Evolutionary conservation across 1,284 basidiomycete species (phyloP), one percentile per base, ranked within the genome.

Genomic region (Agaricales sp.): DNA sequence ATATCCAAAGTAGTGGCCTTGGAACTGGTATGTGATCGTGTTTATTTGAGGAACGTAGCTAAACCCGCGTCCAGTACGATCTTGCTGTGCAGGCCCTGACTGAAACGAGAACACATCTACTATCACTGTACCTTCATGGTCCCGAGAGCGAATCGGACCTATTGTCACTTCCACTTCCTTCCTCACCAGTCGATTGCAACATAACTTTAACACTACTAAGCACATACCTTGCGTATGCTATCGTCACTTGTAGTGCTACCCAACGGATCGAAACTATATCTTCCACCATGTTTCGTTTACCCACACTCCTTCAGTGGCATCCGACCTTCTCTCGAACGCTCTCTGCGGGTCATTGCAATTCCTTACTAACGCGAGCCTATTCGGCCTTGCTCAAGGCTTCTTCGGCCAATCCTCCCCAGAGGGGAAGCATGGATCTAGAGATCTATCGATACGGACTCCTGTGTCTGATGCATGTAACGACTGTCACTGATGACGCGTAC

Each of bases 1-100:
- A 59, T 77, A 3, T 78, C 75, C 8, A 87, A 86, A 58, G 62
- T 88, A 0, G 65, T 87, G 14, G 58, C 70, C 22, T 60, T 87
- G 45, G 82, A 85, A 53, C 67, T 82, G 76, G 82, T 86, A 58
- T 50, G 79, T 65, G 49, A 20, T 19, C 30, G 50, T 13, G 45
- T 53, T 45, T 16, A 38, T 49, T 41, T 3, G 11, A 46, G 21
- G 20, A 45, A 35, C 47, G 49, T 53, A 43, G 4, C 52, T 20
- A 49, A 8, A 52, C 45, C 24, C 30, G 3, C 43, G 43, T 22
- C 11, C 50, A 86, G 83, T 73, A 71, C 55, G 72, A 78, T 23
- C 58, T 63, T 22, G 77, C 80, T 0, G 8, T n/a, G 30, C 8
- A 35, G 30, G n/a, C 11, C 51, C 71, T 3, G 58, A 60, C 30